Conservation (phyloP, 345 rosid species). For the Eucalyptus erythrocorys region DNA sequence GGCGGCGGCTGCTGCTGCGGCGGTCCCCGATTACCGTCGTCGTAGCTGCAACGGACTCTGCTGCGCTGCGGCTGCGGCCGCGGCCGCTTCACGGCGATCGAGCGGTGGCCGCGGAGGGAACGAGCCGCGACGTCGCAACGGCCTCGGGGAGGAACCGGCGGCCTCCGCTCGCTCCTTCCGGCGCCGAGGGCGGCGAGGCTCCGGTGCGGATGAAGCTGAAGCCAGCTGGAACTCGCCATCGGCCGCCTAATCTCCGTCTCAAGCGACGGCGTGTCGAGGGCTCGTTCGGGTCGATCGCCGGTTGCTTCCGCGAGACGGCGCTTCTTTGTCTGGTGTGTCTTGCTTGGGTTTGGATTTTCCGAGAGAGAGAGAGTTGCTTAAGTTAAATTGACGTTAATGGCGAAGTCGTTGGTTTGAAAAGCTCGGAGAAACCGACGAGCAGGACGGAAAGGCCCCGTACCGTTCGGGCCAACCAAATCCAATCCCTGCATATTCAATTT, state of each 20-base stretch:
- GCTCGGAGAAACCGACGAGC: not conserved
- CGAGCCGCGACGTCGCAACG: not conserved
- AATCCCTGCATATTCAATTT: not conserved
- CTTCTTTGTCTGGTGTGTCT: not conserved
- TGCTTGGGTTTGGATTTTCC: not conserved
- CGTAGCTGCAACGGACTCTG: constrained; percentile 22
- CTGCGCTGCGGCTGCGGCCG: not conserved
- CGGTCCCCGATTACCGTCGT: constrained; percentile 4
- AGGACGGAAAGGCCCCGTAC: not conserved
- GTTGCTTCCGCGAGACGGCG: not conserved
- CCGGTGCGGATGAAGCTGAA: not conserved
- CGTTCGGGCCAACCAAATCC: not conserved
- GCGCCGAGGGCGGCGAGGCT: not conserved
- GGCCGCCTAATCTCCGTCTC: not conserved
- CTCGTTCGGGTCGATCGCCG: not conserved
- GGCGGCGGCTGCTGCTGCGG: constrained; percentile 8
- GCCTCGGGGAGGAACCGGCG: not conserved
- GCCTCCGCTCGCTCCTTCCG: not conserved
- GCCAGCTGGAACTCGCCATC: not conserved
- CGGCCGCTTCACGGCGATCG: not conserved
- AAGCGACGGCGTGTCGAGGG: not conserved
- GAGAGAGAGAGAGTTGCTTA: not conserved
- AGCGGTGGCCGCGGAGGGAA: not conserved
- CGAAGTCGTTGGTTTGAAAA: not conserved
- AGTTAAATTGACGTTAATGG: not conserved